phyloP scores from a whole-genome alignment of 1,284 basidiomycete species.

The Clitocybe nebularis region DNA sequence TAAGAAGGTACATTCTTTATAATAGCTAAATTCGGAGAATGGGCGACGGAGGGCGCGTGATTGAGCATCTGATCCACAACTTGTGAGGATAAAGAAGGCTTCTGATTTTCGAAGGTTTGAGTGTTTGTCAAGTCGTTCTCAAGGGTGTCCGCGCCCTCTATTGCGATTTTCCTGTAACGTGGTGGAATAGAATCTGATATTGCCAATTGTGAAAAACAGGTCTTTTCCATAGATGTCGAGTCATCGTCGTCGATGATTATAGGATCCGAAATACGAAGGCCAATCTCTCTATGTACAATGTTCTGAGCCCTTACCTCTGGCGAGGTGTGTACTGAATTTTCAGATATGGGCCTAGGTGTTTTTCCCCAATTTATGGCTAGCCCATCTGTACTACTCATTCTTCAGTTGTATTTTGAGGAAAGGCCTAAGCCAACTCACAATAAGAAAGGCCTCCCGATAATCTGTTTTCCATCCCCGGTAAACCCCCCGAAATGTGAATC shows the following conservation, averaged over 20 bases:
- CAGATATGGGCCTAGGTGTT: neutral
- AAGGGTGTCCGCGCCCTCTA: neutral
- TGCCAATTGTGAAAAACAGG: no score
- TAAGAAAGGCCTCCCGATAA: neutral
- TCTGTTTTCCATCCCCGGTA: neutral
- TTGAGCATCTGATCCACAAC: neutral
- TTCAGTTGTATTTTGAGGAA: no score
- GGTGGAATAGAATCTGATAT: neutral
- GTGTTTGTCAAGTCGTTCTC: neutral
- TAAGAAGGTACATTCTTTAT: constrained; percentile 1
- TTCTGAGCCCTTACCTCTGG: no score
- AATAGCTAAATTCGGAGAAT: neutral
- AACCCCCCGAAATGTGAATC: neutral
- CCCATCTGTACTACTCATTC: constrained; percentile 1
- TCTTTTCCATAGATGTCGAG: no score
- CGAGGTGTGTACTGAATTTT: no score
- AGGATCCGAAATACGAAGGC: neutral
- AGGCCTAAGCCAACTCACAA: constrained; percentile 1
- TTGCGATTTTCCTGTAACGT: neutral
- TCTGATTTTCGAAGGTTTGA: neutral
- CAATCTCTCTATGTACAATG: no score
- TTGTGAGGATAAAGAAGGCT: neutral
- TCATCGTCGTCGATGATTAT: neutral
- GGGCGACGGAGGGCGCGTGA: neutral
- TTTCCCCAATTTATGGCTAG: neutral